Percentiles rank a stretch among this genome's conserved stretches.
phyloP scores from a whole-genome alignment of 1,139 yeast species.

The Keqinozyma sinolaborantium region DNA sequence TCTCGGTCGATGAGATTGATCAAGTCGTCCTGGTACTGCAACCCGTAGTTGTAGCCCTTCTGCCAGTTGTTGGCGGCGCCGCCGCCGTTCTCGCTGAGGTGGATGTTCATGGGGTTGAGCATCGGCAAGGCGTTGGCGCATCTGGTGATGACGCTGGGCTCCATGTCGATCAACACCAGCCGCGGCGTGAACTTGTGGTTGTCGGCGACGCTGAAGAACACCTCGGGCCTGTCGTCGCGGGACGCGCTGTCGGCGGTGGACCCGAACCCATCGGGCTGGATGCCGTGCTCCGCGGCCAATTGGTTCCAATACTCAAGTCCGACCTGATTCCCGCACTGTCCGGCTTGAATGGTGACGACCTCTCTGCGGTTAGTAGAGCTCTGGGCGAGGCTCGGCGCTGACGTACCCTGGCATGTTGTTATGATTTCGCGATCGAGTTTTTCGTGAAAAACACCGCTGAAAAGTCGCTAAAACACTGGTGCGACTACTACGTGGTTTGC shows the following conservation, averaged over 20 bases:
- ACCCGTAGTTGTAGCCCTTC: conserved; percentile 80
- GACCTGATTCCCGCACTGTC: conserved; percentile 97
- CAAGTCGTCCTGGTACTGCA: conserved; percentile 63
- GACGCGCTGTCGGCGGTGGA: conserved; percentile 17
- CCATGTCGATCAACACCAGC: conserved; percentile 79
- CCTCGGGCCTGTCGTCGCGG: conserved; percentile 73
- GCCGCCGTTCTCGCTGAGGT: conserved; percentile 73
- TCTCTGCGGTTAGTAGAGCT: conserved; percentile 33
- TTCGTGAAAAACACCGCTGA: not conserved
- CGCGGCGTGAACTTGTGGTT: conserved; percentile 73
- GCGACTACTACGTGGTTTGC: not conserved
- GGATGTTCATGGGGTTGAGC: conserved; percentile 82
- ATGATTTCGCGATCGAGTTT: conserved; percentile 2
- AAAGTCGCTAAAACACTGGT: not conserved
- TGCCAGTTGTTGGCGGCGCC: conserved; percentile 99
- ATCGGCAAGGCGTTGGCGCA: conserved; percentile 58
- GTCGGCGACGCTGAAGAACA: conserved; percentile 79
- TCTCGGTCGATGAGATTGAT: conserved; percentile 86
- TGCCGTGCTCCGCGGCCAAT: conserved; percentile 84
- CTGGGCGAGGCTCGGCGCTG: conserved; percentile 1
- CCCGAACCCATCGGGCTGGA: conserved; percentile 66
- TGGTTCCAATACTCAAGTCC: conserved; percentile 95
- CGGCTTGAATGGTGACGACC: conserved; percentile 46
- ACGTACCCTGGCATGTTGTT: conserved; percentile 29
- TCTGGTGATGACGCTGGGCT: conserved; percentile 82